phyloP scores from a whole-genome alignment of 1,284 basidiomycete species.

The Moesziomyces parantarcticus region DNA sequence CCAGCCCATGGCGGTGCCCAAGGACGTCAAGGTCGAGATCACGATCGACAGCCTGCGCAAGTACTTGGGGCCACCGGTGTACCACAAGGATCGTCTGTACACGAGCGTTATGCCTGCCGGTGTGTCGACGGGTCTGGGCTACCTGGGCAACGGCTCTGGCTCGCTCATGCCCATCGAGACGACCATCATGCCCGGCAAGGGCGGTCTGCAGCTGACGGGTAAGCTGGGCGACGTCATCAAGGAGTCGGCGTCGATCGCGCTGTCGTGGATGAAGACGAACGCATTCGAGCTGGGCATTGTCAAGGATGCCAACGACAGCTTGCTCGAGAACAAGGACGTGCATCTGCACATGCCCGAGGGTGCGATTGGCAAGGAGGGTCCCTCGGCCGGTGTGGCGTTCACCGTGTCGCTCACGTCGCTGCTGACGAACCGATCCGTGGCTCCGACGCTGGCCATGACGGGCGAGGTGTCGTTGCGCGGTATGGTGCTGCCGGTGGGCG shows the following conservation, averaged over 20 bases:
- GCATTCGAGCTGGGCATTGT: slow-evolving; percentile 85
- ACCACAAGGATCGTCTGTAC: slow-evolving; percentile 95
- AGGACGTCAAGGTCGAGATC: slow-evolving; percentile 81
- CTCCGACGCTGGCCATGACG: slow-evolving; percentile 66
- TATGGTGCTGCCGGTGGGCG: slow-evolving; percentile 66
- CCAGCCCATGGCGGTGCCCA: slow-evolving; percentile 83
- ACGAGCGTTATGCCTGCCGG: slow-evolving; percentile 82
- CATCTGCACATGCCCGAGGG: slow-evolving; percentile 72
- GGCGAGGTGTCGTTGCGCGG: slow-evolving; percentile 66
- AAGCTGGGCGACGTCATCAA: slow-evolving; percentile 98
- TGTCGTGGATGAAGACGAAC: slow-evolving; percentile 92
- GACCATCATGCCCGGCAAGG: slow-evolving; percentile 65
- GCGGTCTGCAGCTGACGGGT: slow-evolving; percentile 83
- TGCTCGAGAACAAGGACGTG: slow-evolving; percentile 76
- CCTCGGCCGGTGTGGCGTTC: slow-evolving; percentile 93
- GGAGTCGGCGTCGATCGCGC: slow-evolving; percentile 91
- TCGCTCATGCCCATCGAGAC: slow-evolving; percentile 95
- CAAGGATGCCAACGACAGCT: slow-evolving; percentile 76
- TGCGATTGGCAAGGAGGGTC: slow-evolving; percentile 96
- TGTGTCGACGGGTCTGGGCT: slow-evolving; percentile 92
- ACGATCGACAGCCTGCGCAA: slow-evolving; percentile 89
- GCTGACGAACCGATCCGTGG: slow-evolving; percentile 70
- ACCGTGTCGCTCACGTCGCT: slow-evolving; percentile 89
- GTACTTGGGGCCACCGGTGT: slow-evolving; percentile 94
- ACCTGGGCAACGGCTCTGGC: slow-evolving; percentile 93